Base-by-base conservation (phyloP, 1,139 yeast genomes). In the Spathaspora sp. region DNA sequence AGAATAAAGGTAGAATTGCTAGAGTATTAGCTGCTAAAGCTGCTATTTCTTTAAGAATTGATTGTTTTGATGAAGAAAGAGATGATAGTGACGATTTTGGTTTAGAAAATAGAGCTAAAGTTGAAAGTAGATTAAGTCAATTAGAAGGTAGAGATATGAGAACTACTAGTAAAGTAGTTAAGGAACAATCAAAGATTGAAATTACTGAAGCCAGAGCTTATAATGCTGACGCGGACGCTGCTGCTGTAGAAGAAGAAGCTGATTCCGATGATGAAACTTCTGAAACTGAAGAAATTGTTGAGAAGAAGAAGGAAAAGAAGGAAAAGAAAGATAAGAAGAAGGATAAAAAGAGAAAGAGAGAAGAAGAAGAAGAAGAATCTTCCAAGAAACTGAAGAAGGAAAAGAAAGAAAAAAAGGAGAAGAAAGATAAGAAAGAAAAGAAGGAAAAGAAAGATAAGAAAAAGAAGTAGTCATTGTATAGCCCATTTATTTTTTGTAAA, bases 11-110 rank as follows among this genome's bases (percentile, higher is more conserved):
- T 74, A 90, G 91, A 78, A 89, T 93, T 67, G 98, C 99, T 48
- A 86, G 99, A 77, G 97, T 93, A 59, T 81, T 93, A 58, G 99
- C 99, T 60, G 98, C 98, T 53, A 93, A 93, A 77, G 96, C 97
- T 57, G 95, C 99, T 44, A 95, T 93, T 63, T 89, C 97, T 53
- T 77, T 93, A 59, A 86, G 99, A 78, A 93, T 88, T 68, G 99
- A 93, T 74, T 96, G 97, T 38, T 79, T 95, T 53, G 88, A 97
- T 56, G 99, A 93, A 75, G 98, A 93, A 61, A 84, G 97, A 71
- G 95, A 88, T 59, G 98, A 93, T 62, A 82, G 89, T 49, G 97
- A 97, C 56, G 95, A 90, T 58, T 81, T 91, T 60, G 99, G 99
- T 63, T 77, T 89, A 59, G 89, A 86, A 58, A 93, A 88, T 57